Conservation (phyloP, 805 yeast species). For the Wickerhamiella qilinensis region DNA sequence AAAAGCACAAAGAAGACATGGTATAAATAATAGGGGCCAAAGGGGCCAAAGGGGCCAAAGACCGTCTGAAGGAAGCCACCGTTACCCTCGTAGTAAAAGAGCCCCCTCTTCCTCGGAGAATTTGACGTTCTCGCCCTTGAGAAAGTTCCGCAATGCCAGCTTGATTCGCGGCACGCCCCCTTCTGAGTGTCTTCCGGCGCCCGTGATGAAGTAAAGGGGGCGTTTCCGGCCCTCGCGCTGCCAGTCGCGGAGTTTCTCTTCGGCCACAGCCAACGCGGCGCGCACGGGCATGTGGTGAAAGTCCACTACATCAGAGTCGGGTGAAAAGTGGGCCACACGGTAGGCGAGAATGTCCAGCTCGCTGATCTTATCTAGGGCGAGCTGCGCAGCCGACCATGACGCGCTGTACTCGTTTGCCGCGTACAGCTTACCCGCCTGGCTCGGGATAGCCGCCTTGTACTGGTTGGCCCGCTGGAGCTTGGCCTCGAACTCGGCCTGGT, state of each 20-base stretch:
- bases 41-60: not conserved
- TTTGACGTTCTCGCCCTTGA: slow-evolving; percentile 2
- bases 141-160: slow-evolving; percentile 6
- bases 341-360: slow-evolving; percentile 4
- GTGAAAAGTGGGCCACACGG: not conserved
- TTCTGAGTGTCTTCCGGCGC: slow-evolving; percentile 10
- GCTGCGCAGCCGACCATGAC: not conserved
- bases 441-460: not conserved
- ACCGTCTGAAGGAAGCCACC: not conserved
- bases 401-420: not conserved
- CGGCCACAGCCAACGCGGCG: slow-evolving; percentile 5
- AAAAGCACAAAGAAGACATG: not conserved
- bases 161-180: slow-evolving; percentile 9
- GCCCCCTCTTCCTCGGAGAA: slow-evolving; percentile 1
- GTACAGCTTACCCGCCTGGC: no score
- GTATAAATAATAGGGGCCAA: not conserved
- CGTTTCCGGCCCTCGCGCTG: not conserved
- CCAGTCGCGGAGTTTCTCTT: slow-evolving; percentile 3
- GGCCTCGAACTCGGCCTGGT: not conserved
- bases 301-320: slow-evolving; percentile 1
- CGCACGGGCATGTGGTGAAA: slow-evolving; percentile 7
- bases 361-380: slow-evolving; percentile 1
- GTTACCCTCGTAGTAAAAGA: not conserved
- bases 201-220: slow-evolving; percentile 7
- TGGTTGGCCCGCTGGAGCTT: not conserved